A percentile compares a stretch with the other conserved stretches of the same genome.
These are phyloP conservation scores for Sclerotinia minor DNA, from an alignment of 2,329 filamentous ascomycete species.

Conservation along the genomic window DNA sequence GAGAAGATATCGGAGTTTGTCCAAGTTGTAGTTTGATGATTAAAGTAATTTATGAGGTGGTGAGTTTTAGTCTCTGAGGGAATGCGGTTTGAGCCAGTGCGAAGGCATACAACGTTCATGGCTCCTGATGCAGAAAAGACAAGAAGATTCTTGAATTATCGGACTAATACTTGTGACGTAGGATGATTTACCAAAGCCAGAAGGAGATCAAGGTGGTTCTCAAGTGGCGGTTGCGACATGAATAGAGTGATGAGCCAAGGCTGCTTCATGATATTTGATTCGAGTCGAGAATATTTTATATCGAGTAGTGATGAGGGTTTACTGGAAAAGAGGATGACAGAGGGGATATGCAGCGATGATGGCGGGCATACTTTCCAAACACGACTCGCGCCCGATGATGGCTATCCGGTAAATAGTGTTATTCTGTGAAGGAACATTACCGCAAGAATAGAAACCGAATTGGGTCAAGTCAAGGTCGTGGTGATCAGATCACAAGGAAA, in stretches of 20 bases:
- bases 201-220: slow-evolving; percentile 27
- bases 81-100: not conserved
- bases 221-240: slow-evolving; percentile 31
- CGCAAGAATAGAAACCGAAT: slow-evolving; percentile 5
- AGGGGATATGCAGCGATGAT: not conserved
- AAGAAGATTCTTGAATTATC: not conserved
- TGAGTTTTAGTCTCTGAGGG: slow-evolving; percentile 46
- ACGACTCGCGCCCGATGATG: slow-evolving; percentile 2
- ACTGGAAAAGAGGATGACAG: not conserved
- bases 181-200: slow-evolving; percentile 53
- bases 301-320: not conserved
- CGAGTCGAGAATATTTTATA: slow-evolving; percentile 3
- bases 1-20: slow-evolving; percentile 93
- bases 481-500: not conserved
- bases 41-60: slow-evolving; percentile 84
- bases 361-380: not conserved
- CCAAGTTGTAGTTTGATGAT: slow-evolving; percentile 98
- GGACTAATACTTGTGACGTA: slow-evolving; percentile 37
- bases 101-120: not conserved
- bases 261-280: not conserved
- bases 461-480: not conserved
- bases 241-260: not conserved
- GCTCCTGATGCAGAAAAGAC: not conserved
- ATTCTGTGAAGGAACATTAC: slow-evolving; percentile 15
- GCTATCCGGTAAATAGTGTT: not conserved